A percentile compares a stretch with the other conserved stretches of the same genome.
Conservation (phyloP, 2,329 filamentous ascomycete species). For the Sporothrix brunneoviolacea region DNA sequence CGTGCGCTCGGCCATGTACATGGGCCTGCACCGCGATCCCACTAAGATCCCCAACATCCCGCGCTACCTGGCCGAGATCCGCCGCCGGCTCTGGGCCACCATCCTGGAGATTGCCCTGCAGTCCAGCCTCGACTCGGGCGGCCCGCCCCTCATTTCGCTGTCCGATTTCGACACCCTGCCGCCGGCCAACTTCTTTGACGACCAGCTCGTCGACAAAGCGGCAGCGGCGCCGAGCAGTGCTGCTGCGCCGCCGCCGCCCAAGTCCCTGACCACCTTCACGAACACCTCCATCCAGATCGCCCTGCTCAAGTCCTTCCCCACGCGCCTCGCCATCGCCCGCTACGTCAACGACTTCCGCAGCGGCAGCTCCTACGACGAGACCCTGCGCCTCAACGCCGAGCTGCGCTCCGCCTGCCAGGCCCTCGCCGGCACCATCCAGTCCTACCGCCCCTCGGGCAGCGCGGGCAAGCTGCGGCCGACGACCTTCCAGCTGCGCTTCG, state of each 20-base stretch:
- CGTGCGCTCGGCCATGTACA: constrained; percentile 39
- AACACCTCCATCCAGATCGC: constrained; percentile 44
- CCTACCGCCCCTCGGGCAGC: constrained; percentile 18
- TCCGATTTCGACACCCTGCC: constrained; percentile 42
- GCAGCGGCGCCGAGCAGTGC: not conserved
- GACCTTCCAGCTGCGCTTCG: constrained; percentile 35
- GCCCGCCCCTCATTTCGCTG: constrained; percentile 36
- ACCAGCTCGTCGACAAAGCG: constrained; percentile 32
- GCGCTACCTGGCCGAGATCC: constrained; percentile 37
- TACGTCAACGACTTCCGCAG: constrained; percentile 41
- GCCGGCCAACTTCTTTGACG: constrained; percentile 45
- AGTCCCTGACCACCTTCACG: constrained; percentile 31
- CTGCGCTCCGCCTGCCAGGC: constrained; percentile 34
- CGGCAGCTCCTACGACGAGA: constrained; percentile 39
- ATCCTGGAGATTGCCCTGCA: constrained; percentile 41
- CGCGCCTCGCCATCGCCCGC: constrained; percentile 37
- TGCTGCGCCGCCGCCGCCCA: constrained; percentile 21
- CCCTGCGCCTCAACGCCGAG: constrained; percentile 38
- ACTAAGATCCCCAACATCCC: constrained; percentile 29
- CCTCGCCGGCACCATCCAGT: constrained; percentile 27
- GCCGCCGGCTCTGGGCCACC: constrained; percentile 30
- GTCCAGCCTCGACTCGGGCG: constrained; percentile 39
- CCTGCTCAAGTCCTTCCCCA: constrained; percentile 35
- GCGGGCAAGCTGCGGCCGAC: constrained; percentile 18
- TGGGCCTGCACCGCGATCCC: constrained; percentile 47